Conservation (phyloP, 306 rosid genomes). For the Sindora glabra region DNA sequence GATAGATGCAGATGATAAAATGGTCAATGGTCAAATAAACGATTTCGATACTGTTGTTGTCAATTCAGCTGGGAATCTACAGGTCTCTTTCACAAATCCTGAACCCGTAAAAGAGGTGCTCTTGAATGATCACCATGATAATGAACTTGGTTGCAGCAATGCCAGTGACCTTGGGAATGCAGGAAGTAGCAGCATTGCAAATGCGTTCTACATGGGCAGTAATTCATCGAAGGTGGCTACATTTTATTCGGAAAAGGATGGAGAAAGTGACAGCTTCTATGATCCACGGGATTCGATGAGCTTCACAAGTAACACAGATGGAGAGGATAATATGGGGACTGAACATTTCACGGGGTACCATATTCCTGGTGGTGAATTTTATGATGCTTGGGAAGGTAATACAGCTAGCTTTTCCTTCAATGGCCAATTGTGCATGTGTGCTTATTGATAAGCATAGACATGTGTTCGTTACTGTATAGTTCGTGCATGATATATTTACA, state of each 20-base stretch:
- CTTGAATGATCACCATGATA: slow-evolving; percentile 23
- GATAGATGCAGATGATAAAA: slow-evolving; percentile 18
- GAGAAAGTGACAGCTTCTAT: slow-evolving; percentile 64
- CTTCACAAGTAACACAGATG: slow-evolving; percentile 61
- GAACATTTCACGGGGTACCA: slow-evolving; percentile 34
- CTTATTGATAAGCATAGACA: not conserved
- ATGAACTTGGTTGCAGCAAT: slow-evolving; percentile 23
- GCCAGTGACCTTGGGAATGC: slow-evolving; percentile 19
- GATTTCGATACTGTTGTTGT: slow-evolving; percentile 26
- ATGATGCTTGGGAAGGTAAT: slow-evolving; percentile 93
- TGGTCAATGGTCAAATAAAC: slow-evolving; percentile 7
- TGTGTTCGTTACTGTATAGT: not conserved
- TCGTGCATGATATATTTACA: not conserved
- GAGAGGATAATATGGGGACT: slow-evolving; percentile 52
- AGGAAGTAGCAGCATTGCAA: slow-evolving; percentile 23
- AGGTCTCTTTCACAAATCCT: slow-evolving; percentile 23
- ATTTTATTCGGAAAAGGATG: slow-evolving; percentile 35
- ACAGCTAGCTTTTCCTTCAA: slow-evolving; percentile 1
- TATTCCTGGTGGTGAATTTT: slow-evolving; percentile 54
- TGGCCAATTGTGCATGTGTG: not conserved
- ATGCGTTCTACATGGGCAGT: slow-evolving; percentile 23
- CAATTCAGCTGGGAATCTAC: slow-evolving; percentile 33
- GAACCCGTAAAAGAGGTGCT: slow-evolving; percentile 28
- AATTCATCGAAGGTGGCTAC: slow-evolving; percentile 15
- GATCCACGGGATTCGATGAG: slow-evolving; percentile 76